Conservation (phyloP, 2,329 filamentous ascomycete genomes). For the Neurospora sp. region DNA sequence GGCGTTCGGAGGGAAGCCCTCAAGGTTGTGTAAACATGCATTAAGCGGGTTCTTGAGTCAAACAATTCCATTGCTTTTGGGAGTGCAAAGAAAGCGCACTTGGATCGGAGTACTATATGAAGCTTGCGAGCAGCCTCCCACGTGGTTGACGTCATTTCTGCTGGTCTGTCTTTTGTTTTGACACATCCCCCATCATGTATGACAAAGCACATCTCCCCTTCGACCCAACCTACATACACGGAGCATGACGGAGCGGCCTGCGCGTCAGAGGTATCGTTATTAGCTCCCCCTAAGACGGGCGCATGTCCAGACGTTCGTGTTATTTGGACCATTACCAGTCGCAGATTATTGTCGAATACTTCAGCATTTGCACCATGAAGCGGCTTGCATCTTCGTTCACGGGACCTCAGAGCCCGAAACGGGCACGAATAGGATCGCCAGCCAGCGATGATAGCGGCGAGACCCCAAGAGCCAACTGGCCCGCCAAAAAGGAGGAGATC, state of each 20-base stretch:
- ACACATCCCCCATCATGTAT: not conserved
- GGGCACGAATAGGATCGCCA: not conserved
- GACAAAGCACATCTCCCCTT: not conserved
- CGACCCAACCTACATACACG: not conserved
- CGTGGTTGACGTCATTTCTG: not conserved
- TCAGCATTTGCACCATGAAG: not conserved
- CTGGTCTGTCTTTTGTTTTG: not conserved
- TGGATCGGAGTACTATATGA: not conserved
- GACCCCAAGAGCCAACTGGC: slow-evolving; percentile 33
- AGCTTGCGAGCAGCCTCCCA: not conserved
- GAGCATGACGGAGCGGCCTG: not conserved
- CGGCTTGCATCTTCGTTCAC: not conserved
- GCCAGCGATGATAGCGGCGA: not conserved
- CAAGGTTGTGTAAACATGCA: slow-evolving; percentile 9
- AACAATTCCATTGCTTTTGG: not conserved
- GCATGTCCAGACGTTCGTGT: not conserved
- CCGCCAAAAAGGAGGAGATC: slow-evolving; percentile 46
- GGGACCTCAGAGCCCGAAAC: not conserved
- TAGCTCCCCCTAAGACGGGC: not conserved
- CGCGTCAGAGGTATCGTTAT: not conserved
- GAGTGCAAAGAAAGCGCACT: not conserved
- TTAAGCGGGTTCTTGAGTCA: slow-evolving; percentile 4
- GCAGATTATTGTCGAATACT: not conserved
- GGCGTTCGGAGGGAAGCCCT: slow-evolving; percentile 8
- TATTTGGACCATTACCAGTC: not conserved